phyloP scores from a whole-genome alignment of 805 yeast genomes.

The Nakazawaea ernobii region DNA sequence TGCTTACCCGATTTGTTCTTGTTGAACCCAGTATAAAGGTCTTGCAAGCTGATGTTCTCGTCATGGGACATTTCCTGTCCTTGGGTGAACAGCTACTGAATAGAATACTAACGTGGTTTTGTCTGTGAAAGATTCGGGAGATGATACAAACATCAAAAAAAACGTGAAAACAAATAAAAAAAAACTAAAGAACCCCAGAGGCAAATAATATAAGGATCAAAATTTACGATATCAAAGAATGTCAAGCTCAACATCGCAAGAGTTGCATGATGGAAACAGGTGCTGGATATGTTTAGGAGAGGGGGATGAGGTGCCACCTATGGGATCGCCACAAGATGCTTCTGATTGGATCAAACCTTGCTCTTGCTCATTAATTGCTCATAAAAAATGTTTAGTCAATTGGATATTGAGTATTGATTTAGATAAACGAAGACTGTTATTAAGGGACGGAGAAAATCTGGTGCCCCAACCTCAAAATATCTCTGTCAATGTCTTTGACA shows the following conservation, averaged over 20 bases:
- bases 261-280: slow-evolving; percentile 21
- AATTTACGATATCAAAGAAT: slow-evolving; percentile 46
- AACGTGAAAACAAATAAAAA: neutral
- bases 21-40: slow-evolving; percentile 31
- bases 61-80: slow-evolving; percentile 43
- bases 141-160: neutral
- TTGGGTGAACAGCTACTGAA: neutral
- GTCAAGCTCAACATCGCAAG: slow-evolving; percentile 63
- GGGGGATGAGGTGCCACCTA: slow-evolving; percentile 25
- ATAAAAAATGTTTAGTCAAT: slow-evolving; percentile 35
- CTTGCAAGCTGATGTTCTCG: slow-evolving; percentile 47
- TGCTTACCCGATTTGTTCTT: slow-evolving; percentile 24
- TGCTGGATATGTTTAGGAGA: slow-evolving; percentile 27
- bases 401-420: slow-evolving; percentile 32
- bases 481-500: slow-evolving; percentile 1
- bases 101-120: no score
- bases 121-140: no score
- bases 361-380: slow-evolving; percentile 38
- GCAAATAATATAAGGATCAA: slow-evolving; percentile 48
- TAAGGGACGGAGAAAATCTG: slow-evolving; percentile 1
- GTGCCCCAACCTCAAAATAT: slow-evolving; percentile 1
- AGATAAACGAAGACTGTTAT: slow-evolving; percentile 13
- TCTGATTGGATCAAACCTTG: slow-evolving; percentile 41
- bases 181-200: slow-evolving; percentile 46
- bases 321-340: slow-evolving; percentile 22